These are phyloP conservation scores for Pythium phragmiticola DNA, from an alignment of 352 stramenopile species.

Conservation along the genomic window DNA sequence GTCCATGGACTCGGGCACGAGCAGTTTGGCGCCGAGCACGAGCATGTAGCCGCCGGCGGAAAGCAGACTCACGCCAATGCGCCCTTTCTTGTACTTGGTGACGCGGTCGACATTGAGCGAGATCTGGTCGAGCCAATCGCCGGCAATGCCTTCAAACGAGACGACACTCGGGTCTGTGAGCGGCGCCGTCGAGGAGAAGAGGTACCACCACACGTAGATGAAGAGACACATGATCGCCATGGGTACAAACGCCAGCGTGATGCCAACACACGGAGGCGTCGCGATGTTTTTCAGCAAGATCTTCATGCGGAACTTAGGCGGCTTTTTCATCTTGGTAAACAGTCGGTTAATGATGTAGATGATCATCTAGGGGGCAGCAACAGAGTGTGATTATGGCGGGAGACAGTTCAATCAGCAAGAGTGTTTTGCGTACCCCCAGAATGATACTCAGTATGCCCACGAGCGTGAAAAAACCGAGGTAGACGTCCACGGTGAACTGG, in stretches of 20 bases:
- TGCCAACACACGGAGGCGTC: conserved; percentile 79
- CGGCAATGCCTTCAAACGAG: conserved; percentile 85
- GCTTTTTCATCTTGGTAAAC: conserved; percentile 95
- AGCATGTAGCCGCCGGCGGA: conserved; percentile 83
- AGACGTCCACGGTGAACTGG: conserved; percentile 93
- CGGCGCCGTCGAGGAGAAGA: conserved; percentile 46
- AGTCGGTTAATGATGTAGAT: conserved; percentile 94
- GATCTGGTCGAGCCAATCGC: conserved; percentile 89
- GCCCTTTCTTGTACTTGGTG: conserved; percentile 81
- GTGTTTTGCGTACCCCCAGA: conserved; percentile 61
- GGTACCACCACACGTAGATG: conserved; percentile 85
- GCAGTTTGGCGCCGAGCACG: conserved; percentile 51
- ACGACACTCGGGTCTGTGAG: conserved; percentile 47
- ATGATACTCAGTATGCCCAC: conserved; percentile 88
- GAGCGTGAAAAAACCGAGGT: conserved; percentile 93
- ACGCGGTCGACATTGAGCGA: conserved; percentile 77
- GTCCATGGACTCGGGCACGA: conserved; percentile 87
- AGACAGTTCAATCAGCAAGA: background rate
- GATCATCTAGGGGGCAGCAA: conserved; percentile 49
- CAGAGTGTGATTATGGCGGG: background rate
- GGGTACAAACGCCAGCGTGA: conserved; percentile 62
- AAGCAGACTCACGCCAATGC: conserved; percentile 84
- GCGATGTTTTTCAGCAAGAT: conserved; percentile 90
- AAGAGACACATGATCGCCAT: conserved; percentile 51
- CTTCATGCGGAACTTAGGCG: conserved; percentile 91